Evolutionary conservation across 352 stramenopile species (phyloP).

Genomic region (Plasmopara halstedii): DNA sequence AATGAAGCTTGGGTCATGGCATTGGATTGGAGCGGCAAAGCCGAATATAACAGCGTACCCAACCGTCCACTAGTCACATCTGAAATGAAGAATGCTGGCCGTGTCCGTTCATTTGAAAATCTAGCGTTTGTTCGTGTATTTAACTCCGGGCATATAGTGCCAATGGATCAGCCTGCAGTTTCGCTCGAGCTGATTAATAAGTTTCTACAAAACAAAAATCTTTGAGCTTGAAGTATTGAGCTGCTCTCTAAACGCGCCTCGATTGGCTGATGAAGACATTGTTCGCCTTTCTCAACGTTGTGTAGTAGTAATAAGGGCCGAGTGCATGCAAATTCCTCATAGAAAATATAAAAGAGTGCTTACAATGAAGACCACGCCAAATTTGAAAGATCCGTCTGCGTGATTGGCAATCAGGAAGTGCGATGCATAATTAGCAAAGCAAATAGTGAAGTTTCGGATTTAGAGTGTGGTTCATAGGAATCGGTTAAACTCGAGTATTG

Average conservation of each 20-base stretch:
- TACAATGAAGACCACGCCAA: no score
- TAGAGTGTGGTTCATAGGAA: no score
- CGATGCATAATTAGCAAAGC: no score
- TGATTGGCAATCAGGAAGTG: no score
- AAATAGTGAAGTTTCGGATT: no score
- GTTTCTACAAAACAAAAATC: conserved; percentile 68
- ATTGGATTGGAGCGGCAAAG: conserved; percentile 89
- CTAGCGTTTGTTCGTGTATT: conserved; percentile 93
- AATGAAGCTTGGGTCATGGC: conserved; percentile 92
- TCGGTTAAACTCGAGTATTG: no score
- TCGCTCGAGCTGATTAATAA: conserved; percentile 89
- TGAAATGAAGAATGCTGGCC: conserved; percentile 22
- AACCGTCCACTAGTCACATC: conserved; percentile 27
- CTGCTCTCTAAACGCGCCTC: background rate
- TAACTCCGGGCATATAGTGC: conserved; percentile 93
- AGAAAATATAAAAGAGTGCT: no score
- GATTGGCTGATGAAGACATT: background rate
- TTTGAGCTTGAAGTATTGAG: conserved; percentile 13
- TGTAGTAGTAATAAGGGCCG: no score
- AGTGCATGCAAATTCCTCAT: no score
- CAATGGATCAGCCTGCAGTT: conserved; percentile 87
- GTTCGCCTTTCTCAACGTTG: no score
- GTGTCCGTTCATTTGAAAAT: conserved; percentile 44
- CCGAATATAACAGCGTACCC: conserved; percentile 66
- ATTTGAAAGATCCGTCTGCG: no score